Conservation (phyloP, 768 basidiomycete species). For the Mycena indigotica region DNA sequence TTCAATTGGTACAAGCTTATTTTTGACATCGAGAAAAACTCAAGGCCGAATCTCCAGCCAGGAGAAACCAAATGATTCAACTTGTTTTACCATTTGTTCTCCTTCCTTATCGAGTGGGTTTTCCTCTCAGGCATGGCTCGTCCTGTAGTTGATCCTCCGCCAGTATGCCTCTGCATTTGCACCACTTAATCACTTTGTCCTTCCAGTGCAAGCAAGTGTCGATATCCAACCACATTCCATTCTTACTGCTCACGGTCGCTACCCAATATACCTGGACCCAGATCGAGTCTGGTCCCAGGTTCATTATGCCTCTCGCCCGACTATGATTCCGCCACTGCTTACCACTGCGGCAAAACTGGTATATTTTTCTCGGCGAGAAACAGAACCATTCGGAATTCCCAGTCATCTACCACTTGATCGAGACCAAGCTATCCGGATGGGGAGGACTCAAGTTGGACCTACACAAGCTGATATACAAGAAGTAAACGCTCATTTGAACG, state of each 20-base stretch:
- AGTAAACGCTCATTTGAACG: slow-evolving; percentile 47
- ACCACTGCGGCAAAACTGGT: slow-evolving; percentile 62
- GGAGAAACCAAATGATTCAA: slow-evolving; percentile 32
- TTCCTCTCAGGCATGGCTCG: slow-evolving; percentile 11
- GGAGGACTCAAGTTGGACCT: slow-evolving; percentile 34
- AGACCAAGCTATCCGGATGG: slow-evolving; percentile 26
- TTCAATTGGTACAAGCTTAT: slow-evolving; percentile 1
- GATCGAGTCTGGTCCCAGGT: slow-evolving; percentile 31
- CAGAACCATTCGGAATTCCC: slow-evolving; percentile 46
- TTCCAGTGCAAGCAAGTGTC: slow-evolving; percentile 46
- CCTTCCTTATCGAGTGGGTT: slow-evolving; percentile 49
- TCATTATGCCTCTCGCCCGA: slow-evolving; percentile 34
- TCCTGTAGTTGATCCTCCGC: too few species aligned
- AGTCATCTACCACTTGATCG: slow-evolving; percentile 36
- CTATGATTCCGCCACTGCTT: slow-evolving; percentile 45
- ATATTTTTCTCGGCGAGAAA: slow-evolving; percentile 61
- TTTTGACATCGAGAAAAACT: slow-evolving; percentile 29
- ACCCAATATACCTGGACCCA: slow-evolving; percentile 46
- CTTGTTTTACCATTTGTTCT: slow-evolving; percentile 49
- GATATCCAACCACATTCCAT: slow-evolving; percentile 26
- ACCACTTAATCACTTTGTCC: slow-evolving; percentile 59
- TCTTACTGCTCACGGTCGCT: slow-evolving; percentile 44
- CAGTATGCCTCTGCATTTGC: slow-evolving; percentile 62
- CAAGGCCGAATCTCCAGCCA: slow-evolving; percentile 28
- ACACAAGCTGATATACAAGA: slow-evolving; percentile 65